Conservation (phyloP, 352 stramenopile genomes). For the Globisporangium perplexum region DNA sequence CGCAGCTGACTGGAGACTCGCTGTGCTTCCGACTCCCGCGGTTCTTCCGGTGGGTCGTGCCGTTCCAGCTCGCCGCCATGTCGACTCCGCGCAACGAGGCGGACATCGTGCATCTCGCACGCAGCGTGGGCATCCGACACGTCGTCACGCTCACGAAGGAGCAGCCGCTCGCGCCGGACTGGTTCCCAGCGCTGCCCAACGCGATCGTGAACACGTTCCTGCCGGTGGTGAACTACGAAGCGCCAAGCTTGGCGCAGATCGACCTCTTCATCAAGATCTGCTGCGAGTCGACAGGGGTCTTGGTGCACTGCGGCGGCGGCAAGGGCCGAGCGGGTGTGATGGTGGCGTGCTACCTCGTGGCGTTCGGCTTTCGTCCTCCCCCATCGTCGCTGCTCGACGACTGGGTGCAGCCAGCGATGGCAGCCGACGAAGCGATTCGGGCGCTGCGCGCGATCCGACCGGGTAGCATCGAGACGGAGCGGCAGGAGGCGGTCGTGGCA, state of each 20-base stretch:
- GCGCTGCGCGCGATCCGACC: conserved; percentile 35
- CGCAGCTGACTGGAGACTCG: neutral
- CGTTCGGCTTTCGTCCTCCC: conserved; percentile 43
- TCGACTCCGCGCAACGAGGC: conserved; percentile 27
- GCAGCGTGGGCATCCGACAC: conserved; percentile 23
- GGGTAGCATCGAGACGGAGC: conserved; percentile 50
- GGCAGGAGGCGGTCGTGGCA: conserved; percentile 39
- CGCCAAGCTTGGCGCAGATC: conserved; percentile 48
- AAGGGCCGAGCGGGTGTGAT: conserved; percentile 62
- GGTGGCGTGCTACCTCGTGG: conserved; percentile 58
- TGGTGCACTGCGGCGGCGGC: conserved; percentile 62
- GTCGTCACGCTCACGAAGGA: conserved; percentile 37
- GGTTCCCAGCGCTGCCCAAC: conserved; percentile 21
- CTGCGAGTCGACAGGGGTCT: conserved; percentile 17
- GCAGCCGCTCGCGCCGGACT: conserved; percentile 21
- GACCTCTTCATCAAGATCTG: conserved; percentile 50
- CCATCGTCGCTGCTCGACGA: conserved; percentile 9
- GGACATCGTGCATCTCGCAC: conserved; percentile 25
- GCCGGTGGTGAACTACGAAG: conserved; percentile 46
- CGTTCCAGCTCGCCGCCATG: conserved; percentile 34
- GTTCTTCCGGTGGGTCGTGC: conserved; percentile 44
- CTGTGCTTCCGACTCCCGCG: conserved; percentile 22
- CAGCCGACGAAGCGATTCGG: conserved; percentile 31
- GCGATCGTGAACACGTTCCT: conserved; percentile 36
- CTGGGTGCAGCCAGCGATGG: conserved; percentile 42